Conservation (phyloP, 2,329 filamentous ascomycete species). For the Boeremia lycopersici region DNA sequence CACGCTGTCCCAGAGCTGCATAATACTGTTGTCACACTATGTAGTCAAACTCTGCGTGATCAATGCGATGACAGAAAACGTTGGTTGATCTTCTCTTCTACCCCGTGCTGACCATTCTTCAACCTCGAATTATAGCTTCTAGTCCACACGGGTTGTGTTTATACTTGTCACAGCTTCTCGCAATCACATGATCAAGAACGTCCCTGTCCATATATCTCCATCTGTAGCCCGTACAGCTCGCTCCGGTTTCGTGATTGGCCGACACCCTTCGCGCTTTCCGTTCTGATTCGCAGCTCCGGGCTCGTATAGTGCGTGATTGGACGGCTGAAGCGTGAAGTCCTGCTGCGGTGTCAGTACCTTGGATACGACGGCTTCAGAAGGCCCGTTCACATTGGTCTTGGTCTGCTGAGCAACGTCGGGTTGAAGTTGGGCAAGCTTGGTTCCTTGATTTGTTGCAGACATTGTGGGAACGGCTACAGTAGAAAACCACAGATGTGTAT, state of each 20-base stretch:
- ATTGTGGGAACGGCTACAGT: not conserved
- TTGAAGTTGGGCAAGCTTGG: not conserved
- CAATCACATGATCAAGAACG: not conserved
- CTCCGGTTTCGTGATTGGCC: not conserved
- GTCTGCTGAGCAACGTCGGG: not conserved
- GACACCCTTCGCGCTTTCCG: not conserved
- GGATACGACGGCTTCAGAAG: not conserved
- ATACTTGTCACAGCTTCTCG: not conserved
- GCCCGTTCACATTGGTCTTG: not conserved
- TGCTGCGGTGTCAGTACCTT: not conserved
- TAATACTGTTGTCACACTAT: not conserved
- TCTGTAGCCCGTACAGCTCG: not conserved
- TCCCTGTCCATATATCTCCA: not conserved
- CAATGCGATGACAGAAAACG: not conserved
- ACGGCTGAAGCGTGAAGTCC: not conserved
- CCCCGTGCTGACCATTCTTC: too few species aligned
- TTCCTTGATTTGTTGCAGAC: not conserved
- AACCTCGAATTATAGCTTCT: too few species aligned
- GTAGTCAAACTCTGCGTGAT: not conserved
- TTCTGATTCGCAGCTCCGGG: not conserved
- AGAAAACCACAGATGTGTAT: too few species aligned
- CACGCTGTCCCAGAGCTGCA: not conserved
- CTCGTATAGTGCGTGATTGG: not conserved
- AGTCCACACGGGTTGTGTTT: not conserved
- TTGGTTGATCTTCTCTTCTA: not conserved